phyloP scores from a whole-genome alignment of 106 monocot species.

The Apostasia shenzhenica region DNA sequence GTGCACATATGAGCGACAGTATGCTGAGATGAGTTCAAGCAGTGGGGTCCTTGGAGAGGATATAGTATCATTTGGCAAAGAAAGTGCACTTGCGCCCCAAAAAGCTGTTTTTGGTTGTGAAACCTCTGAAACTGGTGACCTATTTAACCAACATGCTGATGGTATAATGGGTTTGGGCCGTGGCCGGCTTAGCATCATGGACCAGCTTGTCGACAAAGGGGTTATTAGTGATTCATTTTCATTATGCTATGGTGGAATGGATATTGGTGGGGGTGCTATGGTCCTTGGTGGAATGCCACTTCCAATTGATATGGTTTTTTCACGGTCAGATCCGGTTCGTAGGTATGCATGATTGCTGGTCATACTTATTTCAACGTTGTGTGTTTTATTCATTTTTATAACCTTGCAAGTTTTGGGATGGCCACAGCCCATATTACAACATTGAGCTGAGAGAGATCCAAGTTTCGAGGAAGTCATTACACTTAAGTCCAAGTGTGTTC shows the following conservation, averaged over 20 bases:
- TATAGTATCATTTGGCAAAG: constrained; percentile 55
- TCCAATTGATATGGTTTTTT: constrained; percentile 65
- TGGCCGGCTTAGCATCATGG: constrained; percentile 81
- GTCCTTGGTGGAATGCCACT: constrained; percentile 68
- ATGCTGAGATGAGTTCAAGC: constrained; percentile 82
- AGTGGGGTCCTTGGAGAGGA: constrained; percentile 82
- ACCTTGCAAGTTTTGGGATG: constrained; percentile 70
- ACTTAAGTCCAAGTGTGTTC: constrained; percentile 59
- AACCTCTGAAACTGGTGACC: constrained; percentile 73
- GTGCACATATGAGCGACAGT: constrained; percentile 67
- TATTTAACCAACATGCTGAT: constrained; percentile 80
- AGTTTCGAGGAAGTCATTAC: constrained; percentile 60
- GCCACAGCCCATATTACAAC: constrained; percentile 94
- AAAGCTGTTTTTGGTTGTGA: constrained; percentile 80
- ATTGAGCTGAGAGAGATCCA: constrained; percentile 88
- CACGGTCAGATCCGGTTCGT: constrained; percentile 51
- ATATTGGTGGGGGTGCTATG: constrained; percentile 78
- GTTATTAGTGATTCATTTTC: constrained; percentile 73
- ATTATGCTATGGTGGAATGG: constrained; percentile 88
- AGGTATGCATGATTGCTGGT: constrained; percentile 40
- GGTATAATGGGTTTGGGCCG: constrained; percentile 83
- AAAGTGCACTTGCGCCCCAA: constrained; percentile 51
- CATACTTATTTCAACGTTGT: background rate
- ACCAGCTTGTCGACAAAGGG: constrained; percentile 69
- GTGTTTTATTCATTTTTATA: constrained; percentile 53